Conservation (phyloP, 2,329 filamentous ascomycete genomes). For the Colletotrichum sp. region DNA sequence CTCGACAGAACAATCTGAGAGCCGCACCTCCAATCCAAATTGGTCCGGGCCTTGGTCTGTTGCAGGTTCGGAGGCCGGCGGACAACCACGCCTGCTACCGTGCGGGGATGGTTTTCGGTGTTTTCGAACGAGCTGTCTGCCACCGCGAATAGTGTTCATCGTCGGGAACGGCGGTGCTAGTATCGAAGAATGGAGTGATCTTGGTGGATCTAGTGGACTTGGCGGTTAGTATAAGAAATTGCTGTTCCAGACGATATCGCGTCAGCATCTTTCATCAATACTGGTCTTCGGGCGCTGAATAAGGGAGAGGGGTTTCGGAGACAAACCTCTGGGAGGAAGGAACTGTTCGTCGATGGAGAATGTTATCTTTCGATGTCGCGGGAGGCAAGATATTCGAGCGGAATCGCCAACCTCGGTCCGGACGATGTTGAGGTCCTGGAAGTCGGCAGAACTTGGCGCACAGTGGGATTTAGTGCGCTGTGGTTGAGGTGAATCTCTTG, state of each 20-base stretch:
- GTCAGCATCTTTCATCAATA: neutral
- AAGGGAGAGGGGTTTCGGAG: neutral
- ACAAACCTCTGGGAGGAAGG: neutral
- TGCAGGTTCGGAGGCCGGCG: neutral
- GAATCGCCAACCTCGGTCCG: neutral
- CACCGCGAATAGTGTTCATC: neutral
- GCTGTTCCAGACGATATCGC: neutral
- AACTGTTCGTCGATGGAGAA: neutral
- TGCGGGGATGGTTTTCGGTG: neutral
- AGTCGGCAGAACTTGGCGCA: neutral
- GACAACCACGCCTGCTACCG: neutral
- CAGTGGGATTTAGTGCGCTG: neutral
- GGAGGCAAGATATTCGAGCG: neutral
- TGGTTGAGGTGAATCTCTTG: neutral
- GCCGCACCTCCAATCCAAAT: neutral
- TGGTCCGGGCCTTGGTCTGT: neutral
- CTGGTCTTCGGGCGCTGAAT: neutral
- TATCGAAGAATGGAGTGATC: neutral
- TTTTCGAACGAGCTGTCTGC: neutral
- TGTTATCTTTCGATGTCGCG: neutral
- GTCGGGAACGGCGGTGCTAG: neutral
- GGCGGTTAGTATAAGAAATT: neutral
- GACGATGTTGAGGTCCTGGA: neutral
- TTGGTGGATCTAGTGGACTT: neutral
- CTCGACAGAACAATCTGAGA: neutral